Percentiles rank a stretch among this genome's conserved stretches.
These are phyloP conservation scores for Pleoardoris graminearum DNA, from an alignment of 2,329 filamentous ascomycete species.

Conservation along the genomic window DNA sequence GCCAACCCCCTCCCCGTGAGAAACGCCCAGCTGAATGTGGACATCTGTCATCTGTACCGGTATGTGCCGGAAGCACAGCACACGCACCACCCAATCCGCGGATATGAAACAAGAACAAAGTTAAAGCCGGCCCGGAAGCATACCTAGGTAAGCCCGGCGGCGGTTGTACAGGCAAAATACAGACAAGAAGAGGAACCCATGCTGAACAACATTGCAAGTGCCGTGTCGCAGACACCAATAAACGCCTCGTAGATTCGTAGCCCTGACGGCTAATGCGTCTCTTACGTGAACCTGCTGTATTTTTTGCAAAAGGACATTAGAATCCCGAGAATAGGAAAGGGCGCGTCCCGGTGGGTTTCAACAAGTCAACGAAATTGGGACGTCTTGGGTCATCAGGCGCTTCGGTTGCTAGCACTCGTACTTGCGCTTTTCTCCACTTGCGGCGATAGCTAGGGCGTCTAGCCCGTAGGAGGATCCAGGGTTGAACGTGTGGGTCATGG, in stretches of 20 bases:
- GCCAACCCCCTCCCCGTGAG: constrained; percentile 8
- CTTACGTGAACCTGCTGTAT: constrained; percentile 31
- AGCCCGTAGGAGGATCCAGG: constrained; percentile 36
- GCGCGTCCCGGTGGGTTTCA: not conserved
- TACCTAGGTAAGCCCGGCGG: not conserved
- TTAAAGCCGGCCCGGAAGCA: not conserved
- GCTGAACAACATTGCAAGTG: not conserved
- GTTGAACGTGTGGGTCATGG: constrained; percentile 29
- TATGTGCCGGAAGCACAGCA: no score
- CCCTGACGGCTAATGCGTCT: constrained; percentile 48
- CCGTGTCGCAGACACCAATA: constrained; percentile 1
- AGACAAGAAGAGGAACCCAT: constrained; percentile 1
- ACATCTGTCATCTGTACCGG: not conserved
- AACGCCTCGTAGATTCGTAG: constrained; percentile 36
- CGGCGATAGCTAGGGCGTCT: constrained; percentile 44
- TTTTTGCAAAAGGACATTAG: constrained; percentile 17
- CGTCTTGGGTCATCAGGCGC: no score
- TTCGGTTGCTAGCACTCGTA: constrained; percentile 28
- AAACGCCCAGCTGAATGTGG: constrained; percentile 8
- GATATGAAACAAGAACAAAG: not conserved
- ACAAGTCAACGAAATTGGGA: no score
- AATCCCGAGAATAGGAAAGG: not conserved
- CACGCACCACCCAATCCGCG: not conserved
- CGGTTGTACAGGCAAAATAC: constrained; percentile 1
- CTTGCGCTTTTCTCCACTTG: constrained; percentile 44